Evolutionary conservation across 331 rosid genomes (phyloP).

Genomic region (Acacia pycnantha): DNA sequence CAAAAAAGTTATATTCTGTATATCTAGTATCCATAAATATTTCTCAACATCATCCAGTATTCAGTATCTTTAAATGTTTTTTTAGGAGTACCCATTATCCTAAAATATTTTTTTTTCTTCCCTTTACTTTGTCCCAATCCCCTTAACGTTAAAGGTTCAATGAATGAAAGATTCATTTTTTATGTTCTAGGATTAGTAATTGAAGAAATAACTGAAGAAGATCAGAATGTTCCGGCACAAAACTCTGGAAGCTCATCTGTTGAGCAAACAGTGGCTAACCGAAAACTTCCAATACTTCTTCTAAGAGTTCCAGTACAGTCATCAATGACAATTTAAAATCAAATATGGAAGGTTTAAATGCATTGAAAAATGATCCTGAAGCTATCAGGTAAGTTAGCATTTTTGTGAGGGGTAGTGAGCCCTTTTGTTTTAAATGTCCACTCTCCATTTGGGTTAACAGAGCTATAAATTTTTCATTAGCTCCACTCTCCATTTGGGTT

Average conservation of each 20-base stretch:
- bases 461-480: neutral
- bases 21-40: too few relatives aligned
- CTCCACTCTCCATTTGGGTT: too few relatives aligned
- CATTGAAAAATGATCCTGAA: constrained; percentile 69
- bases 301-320: constrained; percentile 39
- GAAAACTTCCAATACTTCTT: constrained; percentile 34
- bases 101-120: neutral
- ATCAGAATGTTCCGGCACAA: constrained; percentile 37
- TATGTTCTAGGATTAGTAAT: constrained; percentile 59
- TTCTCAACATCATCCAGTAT: too few relatives aligned
- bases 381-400: constrained; percentile 60
- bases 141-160: neutral
- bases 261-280: constrained; percentile 41
- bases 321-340: constrained; percentile 37
- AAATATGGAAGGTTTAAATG: constrained; percentile 50
- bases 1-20: too few relatives aligned
- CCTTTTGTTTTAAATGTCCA: constrained; percentile 2
- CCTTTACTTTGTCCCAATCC: neutral
- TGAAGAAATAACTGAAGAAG: constrained; percentile 90
- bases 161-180: constrained; percentile 3
- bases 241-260: constrained; percentile 43
- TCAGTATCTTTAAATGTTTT: too few relatives aligned
- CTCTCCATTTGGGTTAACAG: neutral
- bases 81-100: too few relatives aligned
- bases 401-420: neutral